These are phyloP conservation scores for Mycosphaerella sp. DNA, from an alignment of 2,329 filamentous ascomycete genomes.

Conservation along the genomic window DNA sequence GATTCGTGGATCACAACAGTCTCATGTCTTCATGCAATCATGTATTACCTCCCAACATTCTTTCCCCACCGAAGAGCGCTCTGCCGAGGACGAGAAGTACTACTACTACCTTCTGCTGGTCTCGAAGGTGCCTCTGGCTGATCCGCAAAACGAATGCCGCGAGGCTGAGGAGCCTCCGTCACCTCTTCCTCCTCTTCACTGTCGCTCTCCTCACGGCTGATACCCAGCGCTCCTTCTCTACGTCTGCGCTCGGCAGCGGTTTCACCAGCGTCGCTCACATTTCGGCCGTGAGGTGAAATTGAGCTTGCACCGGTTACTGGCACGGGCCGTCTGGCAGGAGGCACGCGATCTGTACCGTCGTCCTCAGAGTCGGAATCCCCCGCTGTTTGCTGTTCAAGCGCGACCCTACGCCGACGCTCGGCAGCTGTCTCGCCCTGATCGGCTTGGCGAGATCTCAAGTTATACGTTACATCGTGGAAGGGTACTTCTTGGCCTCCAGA, in stretches of 20 bases:
- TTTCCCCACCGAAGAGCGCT: constrained; percentile 30
- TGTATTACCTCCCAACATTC: constrained; percentile 21
- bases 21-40: not conserved
- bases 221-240: constrained; percentile 66
- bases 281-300: constrained; percentile 14
- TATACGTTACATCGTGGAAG: constrained; percentile 40
- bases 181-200: constrained; percentile 44
- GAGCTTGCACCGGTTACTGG: constrained; percentile 3
- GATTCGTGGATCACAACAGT: not conserved
- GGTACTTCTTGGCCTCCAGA: constrained; percentile 43
- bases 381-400: constrained; percentile 23
- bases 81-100: constrained; percentile 16
- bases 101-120: not conserved
- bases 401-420: constrained; percentile 41
- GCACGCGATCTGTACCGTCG: constrained; percentile 36
- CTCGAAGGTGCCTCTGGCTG: constrained; percentile 6
- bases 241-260: constrained; percentile 68
- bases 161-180: constrained; percentile 12
- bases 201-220: constrained; percentile 43
- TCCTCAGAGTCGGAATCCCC: constrained; percentile 35
- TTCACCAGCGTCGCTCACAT: constrained; percentile 48
- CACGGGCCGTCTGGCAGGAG: constrained; percentile 18
- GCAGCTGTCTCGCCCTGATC: constrained; percentile 33
- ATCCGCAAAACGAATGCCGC: constrained; percentile 29
- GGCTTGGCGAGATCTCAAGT: constrained; percentile 21